Evolutionary conservation across 306 rosid genomes (phyloP).

Genomic region (Malus sieversii): DNA sequence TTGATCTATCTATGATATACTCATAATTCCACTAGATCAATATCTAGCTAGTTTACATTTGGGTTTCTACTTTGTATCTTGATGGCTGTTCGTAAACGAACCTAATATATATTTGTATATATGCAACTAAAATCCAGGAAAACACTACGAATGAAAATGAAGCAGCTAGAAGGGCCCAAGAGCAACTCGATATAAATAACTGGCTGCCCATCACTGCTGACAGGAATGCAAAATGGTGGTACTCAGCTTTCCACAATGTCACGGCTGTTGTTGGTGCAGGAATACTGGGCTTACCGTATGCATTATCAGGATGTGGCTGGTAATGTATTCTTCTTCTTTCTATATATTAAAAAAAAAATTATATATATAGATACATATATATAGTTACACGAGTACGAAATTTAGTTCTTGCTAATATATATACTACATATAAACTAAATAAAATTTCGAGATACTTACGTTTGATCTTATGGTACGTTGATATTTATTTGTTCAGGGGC

Average conservation of each 20-base stretch:
- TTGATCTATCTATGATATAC: neutral
- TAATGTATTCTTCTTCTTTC: neutral
- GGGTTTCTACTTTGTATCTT: neutral
- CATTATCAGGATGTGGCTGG: slow-evolving; percentile 34
- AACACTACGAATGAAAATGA: neutral
- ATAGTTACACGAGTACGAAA: neutral
- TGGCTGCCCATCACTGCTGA: slow-evolving; percentile 34
- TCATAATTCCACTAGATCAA: neutral
- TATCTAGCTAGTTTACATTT: neutral
- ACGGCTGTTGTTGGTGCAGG: slow-evolving; percentile 38
- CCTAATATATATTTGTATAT: neutral
- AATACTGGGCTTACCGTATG: slow-evolving; percentile 28
- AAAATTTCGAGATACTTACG: neutral
- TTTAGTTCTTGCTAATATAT: neutral
- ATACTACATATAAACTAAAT: neutral
- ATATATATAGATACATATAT: no score
- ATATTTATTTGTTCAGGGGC: slow-evolving; percentile 20
- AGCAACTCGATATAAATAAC: neutral
- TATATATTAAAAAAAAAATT: neutral
- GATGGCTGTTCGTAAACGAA: neutral
- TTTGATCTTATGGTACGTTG: neutral
- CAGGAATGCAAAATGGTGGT: slow-evolving; percentile 37
- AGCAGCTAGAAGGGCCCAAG: neutral
- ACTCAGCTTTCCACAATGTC: slow-evolving; percentile 39
- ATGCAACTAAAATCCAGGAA: neutral